These are phyloP conservation scores for Pichia sp. DNA, from an alignment of 1,139 yeast species.

Conservation along the genomic window DNA sequence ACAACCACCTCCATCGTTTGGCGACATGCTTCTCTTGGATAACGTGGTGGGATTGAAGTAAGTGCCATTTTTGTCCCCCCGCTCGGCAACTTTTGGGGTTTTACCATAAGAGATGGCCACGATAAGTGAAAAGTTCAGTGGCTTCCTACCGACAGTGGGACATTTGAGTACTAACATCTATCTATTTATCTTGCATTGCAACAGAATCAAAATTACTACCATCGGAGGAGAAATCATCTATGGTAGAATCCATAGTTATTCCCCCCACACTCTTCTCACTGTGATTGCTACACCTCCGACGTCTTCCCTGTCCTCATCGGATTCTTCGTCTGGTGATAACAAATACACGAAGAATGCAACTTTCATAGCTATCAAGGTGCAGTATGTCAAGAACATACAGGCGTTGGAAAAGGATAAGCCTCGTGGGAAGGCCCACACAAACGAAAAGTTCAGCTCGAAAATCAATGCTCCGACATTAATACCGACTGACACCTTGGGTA, in stretches of 20 bases:
- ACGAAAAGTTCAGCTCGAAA: constrained; percentile 24
- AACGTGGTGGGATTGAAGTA: constrained; percentile 35
- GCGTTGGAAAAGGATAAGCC: constrained; percentile 38
- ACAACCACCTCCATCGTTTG: neutral
- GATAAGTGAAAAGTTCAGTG: too few relatives aligned
- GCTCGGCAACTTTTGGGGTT: too few relatives aligned
- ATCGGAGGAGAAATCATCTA: constrained; percentile 51
- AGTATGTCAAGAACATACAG: constrained; percentile 54
- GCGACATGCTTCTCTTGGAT: constrained; percentile 36
- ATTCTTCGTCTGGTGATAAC: constrained; percentile 5
- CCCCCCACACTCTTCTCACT: constrained; percentile 34
- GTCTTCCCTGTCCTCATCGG: constrained; percentile 15
- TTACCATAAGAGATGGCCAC: too few relatives aligned
- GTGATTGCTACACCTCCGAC: constrained; percentile 6
- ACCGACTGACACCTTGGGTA: constrained; percentile 21
- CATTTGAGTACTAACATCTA: constrained; percentile 7
- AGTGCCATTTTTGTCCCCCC: constrained; percentile 15
- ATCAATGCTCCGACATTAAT: constrained; percentile 23
- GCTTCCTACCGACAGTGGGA: too few relatives aligned
- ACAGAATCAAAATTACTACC: constrained; percentile 59
- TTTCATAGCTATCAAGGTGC: constrained; percentile 53
- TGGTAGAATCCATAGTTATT: constrained; percentile 63
- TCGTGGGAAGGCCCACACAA: constrained; percentile 17
- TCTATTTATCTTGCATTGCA: constrained; percentile 15
- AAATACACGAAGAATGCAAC: constrained; percentile 27